A percentile compares a stretch with the other conserved stretches of the same genome.
phyloP scores from a whole-genome alignment of 2,329 filamentous ascomycete genomes.

The Cercospora sesami region DNA sequence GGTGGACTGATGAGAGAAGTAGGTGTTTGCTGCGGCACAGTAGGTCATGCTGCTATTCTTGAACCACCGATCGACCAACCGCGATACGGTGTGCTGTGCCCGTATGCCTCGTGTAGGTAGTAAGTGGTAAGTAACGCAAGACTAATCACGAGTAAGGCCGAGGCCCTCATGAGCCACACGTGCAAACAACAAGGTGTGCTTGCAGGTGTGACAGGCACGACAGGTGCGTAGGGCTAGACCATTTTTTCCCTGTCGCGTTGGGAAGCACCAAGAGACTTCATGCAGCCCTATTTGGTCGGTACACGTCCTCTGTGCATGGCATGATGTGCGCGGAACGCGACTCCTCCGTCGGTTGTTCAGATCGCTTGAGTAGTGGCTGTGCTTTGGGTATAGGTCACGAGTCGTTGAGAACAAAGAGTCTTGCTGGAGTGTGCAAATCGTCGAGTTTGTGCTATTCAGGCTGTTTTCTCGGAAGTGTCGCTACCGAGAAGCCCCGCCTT shows the following conservation, averaged over 20 bases:
- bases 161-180: not conserved
- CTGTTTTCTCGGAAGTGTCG: not conserved
- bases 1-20: not conserved
- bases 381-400: not conserved
- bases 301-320: not conserved
- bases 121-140: not conserved
- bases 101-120: not conserved
- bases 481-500: not conserved
- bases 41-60: not conserved
- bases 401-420: not conserved
- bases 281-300: not conserved
- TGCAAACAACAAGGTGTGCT: not conserved
- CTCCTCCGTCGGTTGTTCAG: not conserved
- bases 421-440: not conserved
- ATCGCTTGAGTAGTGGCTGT: not conserved
- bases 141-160: not conserved
- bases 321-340: not conserved
- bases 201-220: not conserved
- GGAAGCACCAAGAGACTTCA: not conserved
- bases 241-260: not conserved
- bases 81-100: not conserved
- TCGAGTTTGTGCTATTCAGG: not conserved
- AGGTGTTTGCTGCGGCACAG: not conserved
- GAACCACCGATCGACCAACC: not conserved
- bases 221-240: not conserved